A percentile compares a stretch with the other conserved stretches of the same genome.
Conservation (phyloP, 257 asterid genomes). For the Petrea volubilis region DNA sequence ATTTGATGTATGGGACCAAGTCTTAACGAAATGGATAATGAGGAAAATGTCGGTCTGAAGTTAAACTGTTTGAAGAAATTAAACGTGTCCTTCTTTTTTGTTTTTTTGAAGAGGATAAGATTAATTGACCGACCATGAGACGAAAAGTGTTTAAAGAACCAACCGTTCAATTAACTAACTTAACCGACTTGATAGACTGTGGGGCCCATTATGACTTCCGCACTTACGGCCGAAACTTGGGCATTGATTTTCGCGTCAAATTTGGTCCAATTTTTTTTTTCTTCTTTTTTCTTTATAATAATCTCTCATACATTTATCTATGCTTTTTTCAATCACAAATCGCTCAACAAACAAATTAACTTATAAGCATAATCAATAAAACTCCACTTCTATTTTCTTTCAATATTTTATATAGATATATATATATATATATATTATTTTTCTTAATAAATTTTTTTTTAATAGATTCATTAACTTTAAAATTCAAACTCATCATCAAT, state of each 20-base stretch:
- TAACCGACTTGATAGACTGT: slow-evolving; percentile 27
- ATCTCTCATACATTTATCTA: not conserved
- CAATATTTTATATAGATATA: too few relatives aligned
- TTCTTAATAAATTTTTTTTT: too few relatives aligned
- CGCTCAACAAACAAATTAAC: too few relatives aligned
- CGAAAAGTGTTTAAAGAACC: not conserved
- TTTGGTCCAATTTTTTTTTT: not conserved
- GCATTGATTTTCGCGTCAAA: slow-evolving; percentile 5
- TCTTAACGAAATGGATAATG: not conserved
- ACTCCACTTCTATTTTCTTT: too few relatives aligned
- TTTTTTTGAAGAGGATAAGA: not conserved
- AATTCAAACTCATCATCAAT: too few relatives aligned
- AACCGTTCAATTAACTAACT: slow-evolving; percentile 27
- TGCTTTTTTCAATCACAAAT: too few relatives aligned
- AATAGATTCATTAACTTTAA: too few relatives aligned
- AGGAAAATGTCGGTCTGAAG: not conserved
- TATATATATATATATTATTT: too few relatives aligned
- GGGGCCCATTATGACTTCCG: not conserved
- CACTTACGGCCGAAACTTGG: not conserved
- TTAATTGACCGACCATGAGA: not conserved
- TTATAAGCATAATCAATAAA: too few relatives aligned
- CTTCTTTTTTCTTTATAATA: too few relatives aligned
- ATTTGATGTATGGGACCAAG: not conserved
- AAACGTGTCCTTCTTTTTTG: not conserved
- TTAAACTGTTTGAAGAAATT: not conserved